Conservation (phyloP, 495 filamentous ascomycete species). For the Xylaria telfairii region DNA sequence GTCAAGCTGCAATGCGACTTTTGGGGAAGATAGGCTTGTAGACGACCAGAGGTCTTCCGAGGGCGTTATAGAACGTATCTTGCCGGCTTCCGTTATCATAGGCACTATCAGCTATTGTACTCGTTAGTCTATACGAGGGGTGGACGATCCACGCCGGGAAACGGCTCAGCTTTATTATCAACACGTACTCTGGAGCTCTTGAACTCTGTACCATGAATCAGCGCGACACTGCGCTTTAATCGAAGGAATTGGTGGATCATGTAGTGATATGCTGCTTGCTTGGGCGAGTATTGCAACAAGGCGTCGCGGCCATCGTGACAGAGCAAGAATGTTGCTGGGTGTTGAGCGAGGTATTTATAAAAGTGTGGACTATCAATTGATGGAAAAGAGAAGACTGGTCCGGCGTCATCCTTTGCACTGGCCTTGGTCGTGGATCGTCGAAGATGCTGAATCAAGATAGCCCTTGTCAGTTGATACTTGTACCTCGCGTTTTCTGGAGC, state of each 20-base stretch:
- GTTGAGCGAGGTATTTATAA: constrained; percentile 54
- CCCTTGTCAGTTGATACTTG: constrained; percentile 67
- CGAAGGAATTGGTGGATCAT: constrained; percentile 28
- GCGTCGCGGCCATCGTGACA: constrained; percentile 53
- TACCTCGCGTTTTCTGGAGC: constrained; percentile 29
- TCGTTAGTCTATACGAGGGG: background rate
- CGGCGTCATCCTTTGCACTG: constrained; percentile 21
- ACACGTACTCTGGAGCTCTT: constrained; percentile 40
- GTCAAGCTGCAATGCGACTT: background rate
- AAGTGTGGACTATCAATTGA: constrained; percentile 56
- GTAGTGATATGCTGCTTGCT: constrained; percentile 22
- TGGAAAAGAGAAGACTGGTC: constrained; percentile 51
- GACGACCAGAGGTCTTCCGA: background rate
- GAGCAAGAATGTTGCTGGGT: constrained; percentile 71
- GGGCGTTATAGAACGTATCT: background rate
- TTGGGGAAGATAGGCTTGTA: background rate
- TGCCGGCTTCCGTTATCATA: constrained; percentile 19
- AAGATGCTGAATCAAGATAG: constrained; percentile 69
- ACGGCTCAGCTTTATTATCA: background rate
- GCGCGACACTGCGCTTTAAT: constrained; percentile 34
- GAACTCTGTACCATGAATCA: constrained; percentile 39
- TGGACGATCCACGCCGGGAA: background rate
- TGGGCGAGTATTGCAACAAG: background rate
- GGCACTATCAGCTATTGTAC: constrained; percentile 21
- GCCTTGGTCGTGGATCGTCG: constrained; percentile 16